Evolutionary conservation across 2,329 filamentous ascomycete species (phyloP), one percentile per base, ranked within the genome.

Genomic region (Hypoxylon sp.): DNA sequence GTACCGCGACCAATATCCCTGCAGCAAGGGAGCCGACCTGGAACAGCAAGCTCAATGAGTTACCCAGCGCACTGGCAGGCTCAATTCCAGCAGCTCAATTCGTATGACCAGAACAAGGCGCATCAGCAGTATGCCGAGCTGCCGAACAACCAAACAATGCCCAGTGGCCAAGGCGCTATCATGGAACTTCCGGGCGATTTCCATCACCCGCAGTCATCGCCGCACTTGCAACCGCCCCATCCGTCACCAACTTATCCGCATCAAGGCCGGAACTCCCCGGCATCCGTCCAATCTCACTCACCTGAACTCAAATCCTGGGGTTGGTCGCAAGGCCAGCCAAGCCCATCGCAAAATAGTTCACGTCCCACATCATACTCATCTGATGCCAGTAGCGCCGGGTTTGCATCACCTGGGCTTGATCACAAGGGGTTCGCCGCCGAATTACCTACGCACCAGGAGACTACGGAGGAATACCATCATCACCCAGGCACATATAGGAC

Each of bases 141-240:
- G 7, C 79, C 83, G 8, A 71, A 63, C 30, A 68, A 60, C 25
- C 71, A 64, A 14, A 14, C 54, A 27, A 43, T 45, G 21, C 64
- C 61, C 30, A 61, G 34, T 45, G 71, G 53, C 14, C 67, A 72
- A 57, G 43, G 51, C 14, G 62, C 71, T 55, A 63, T 77, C 11
- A 75, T 81, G 61, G 81, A 83, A 65, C 77, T 83, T 65, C 79
- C 81, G 0, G 85, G 85, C 21, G 85, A 87, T 70, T 84, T 78
- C 71, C 82, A 81, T 68, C 78, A 84, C 46, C 73, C 80, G 0
- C 77, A 80, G 52, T 16, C 65, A 2, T 75, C 75, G 7, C 73
- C 77, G 5, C 67, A 67, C 16, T 65, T 77, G 4, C 73, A 73
- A 19, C 71, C 68, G 1, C 72, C 74, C 3, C 77, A 77, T 19